phyloP scores from a whole-genome alignment of 2,329 filamentous ascomycete species.

The Monosporascus sp. region DNA sequence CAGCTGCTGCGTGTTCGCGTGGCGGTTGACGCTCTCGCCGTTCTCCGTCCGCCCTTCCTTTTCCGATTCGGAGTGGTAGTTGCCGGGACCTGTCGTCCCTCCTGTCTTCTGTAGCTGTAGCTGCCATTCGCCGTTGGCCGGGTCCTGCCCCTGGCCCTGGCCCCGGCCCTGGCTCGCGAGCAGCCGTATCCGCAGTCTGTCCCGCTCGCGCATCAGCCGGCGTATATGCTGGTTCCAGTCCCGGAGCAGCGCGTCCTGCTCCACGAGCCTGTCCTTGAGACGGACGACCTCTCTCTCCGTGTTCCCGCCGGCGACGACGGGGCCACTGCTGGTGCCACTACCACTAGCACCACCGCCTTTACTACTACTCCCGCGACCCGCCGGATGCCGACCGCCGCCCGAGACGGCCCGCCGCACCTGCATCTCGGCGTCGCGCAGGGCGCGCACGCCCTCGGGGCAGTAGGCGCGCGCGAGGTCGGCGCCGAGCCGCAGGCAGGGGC shows the following conservation, averaged over 20 bases:
- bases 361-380: neutral
- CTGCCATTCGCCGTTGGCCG: neutral
- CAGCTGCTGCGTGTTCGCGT: conserved; percentile 1
- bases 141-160: neutral
- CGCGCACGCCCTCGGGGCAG: conserved; percentile 5
- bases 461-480: conserved; percentile 5
- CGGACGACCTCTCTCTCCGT: conserved; percentile 4
- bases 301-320: neutral
- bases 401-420: conserved; percentile 2
- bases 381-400: neutral
- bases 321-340: neutral
- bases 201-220: conserved; percentile 10
- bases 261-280: conserved; percentile 12
- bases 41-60: neutral
- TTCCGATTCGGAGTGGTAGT: too few species aligned
- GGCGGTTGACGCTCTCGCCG: neutral
- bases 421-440: conserved; percentile 7
- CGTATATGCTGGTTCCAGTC: conserved; percentile 8
- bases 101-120: neutral
- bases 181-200: conserved; percentile 8
- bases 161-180: neutral
- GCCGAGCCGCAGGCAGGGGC: conserved; percentile 5
- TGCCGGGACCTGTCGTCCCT: too few species aligned
- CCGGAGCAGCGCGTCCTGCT: conserved; percentile 12
- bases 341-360: neutral